Evolutionary conservation across 257 asterid species (phyloP).

Genomic region (Leptodermis oblonga): DNA sequence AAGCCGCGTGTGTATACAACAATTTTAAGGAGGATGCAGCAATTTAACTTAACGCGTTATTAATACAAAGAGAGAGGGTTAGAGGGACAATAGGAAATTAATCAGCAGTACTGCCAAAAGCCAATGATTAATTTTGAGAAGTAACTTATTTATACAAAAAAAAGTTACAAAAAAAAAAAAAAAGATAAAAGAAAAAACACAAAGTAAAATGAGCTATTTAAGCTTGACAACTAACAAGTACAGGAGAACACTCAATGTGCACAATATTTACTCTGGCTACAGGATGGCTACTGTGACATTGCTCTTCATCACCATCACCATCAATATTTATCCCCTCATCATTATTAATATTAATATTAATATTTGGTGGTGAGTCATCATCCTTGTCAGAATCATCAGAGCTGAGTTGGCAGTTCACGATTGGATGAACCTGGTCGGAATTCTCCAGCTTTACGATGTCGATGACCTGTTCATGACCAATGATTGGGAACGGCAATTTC

Average conservation of each 20-base stretch:
- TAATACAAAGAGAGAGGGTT: too few relatives aligned
- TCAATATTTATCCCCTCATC: constrained; percentile 1
- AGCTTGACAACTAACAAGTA: constrained; percentile 35
- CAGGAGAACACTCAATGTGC: constrained; percentile 28
- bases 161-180: too few relatives aligned
- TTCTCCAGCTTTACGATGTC: constrained; percentile 34
- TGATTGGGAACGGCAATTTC: constrained; percentile 9
- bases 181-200: too few relatives aligned
- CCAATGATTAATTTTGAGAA: too few relatives aligned
- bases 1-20: too few relatives aligned
- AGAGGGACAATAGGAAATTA: too few relatives aligned
- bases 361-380: too few relatives aligned
- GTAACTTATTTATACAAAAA: too few relatives aligned
- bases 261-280: constrained; percentile 8
- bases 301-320: constrained; percentile 6
- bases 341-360: not conserved
- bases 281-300: constrained; percentile 19
- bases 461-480: constrained; percentile 25
- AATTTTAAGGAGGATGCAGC: too few relatives aligned
- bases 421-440: constrained; percentile 33
- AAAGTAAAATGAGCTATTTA: too few relatives aligned
- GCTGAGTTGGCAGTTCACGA: not conserved
- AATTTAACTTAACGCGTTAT: too few relatives aligned
- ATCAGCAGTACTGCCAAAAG: too few relatives aligned
- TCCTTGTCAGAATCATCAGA: not conserved